Conservation (phyloP, 1,284 basidiomycete species). For the Cutaneotrichosporon sp. region DNA sequence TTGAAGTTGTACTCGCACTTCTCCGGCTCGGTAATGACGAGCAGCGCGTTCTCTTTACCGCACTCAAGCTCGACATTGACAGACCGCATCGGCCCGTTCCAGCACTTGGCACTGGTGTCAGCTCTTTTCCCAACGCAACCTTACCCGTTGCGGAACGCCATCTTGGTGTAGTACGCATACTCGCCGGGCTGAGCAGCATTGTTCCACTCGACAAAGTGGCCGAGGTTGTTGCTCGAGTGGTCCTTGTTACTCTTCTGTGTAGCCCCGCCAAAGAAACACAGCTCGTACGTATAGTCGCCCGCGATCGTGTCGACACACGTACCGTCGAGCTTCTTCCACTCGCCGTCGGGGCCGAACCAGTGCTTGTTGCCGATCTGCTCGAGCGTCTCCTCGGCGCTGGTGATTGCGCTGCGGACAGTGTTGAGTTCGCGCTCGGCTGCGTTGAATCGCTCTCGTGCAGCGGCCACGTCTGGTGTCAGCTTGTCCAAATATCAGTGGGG, state of each 20-base stretch:
- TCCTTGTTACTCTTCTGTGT: slow-evolving; percentile 86
- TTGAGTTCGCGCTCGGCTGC: slow-evolving; percentile 56
- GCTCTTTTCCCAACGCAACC: slow-evolving; percentile 4
- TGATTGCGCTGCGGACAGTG: slow-evolving; percentile 33
- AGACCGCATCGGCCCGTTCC: slow-evolving; percentile 84
- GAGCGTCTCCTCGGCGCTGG: slow-evolving; percentile 34
- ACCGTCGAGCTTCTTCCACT: slow-evolving; percentile 92
- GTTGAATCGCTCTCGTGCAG: slow-evolving; percentile 62
- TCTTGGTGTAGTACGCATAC: slow-evolving; percentile 73
- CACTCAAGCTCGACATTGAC: slow-evolving; percentile 75
- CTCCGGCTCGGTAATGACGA: slow-evolving; percentile 82
- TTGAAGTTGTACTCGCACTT: slow-evolving; percentile 96
- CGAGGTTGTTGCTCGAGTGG: slow-evolving; percentile 74
- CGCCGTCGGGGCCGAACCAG: slow-evolving; percentile 78
- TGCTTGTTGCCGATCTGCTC: slow-evolving; percentile 54
- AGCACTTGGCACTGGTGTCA: slow-evolving; percentile 67
- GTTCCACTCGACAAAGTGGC: slow-evolving; percentile 77
- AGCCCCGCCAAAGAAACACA: slow-evolving; percentile 89
- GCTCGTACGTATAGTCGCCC: slow-evolving; percentile 94
- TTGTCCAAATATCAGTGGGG: slow-evolving; percentile 23
- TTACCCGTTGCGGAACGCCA: slow-evolving; percentile 73
- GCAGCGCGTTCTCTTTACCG: slow-evolving; percentile 79
- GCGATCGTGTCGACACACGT: slow-evolving; percentile 76
- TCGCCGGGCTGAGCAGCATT: slow-evolving; percentile 60
- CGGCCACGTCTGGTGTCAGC: slow-evolving; percentile 52